Evolutionary conservation across 1,139 yeast genomes (phyloP), one percentile per base, ranked within the genome.

Genomic region (Taiozyma sp.): DNA sequence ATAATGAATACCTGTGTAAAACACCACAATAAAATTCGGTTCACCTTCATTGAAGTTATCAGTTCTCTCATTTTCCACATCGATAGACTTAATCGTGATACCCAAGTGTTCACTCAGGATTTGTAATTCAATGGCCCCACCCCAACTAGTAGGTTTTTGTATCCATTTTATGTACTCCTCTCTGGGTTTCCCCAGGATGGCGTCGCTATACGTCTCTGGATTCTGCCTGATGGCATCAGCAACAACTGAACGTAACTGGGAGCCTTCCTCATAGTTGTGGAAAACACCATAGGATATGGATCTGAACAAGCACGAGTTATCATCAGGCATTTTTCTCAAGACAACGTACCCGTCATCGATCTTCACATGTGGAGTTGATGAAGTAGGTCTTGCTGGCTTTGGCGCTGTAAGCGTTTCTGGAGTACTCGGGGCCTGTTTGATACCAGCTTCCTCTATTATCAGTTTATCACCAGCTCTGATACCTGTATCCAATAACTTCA

Each of bases 61-160:
- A 45, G 78, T 66, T 43, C 80, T 72, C 3, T 81, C 80, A 59
- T 82, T 83, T 59, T 83, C 87, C 26, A 87, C 80, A 60, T 87
- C 95, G 40, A 86, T 67, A 29, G 89, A 83, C 51, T 76, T 72
- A 41, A 87, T 81, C 6, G 79, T 73, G 6, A 85, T 65, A 3
- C 72, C 69, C 47, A 85, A 73, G 60, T 77, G 73, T 34, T 75
- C 72, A 1, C 89, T 77, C 35, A 88, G 66, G 10, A 88, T 83
- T 14, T 83, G 81, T 50, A 87, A 68, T 63, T 87, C 96, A 44
- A 88, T 86, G 5, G 90, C 95, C 8, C 96, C 96, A 21, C 96
- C 96, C 96, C 95, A 87, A 24, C 88, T 77, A 45, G 77, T 81
- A 32, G 75, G 76, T 53, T 76, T 70, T 45, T 64, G 57, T 30